A percentile compares a stretch with the other conserved stretches of the same genome.
phyloP scores from a whole-genome alignment of 2,329 filamentous ascomycete genomes.

The Tolypocladium tundrense region DNA sequence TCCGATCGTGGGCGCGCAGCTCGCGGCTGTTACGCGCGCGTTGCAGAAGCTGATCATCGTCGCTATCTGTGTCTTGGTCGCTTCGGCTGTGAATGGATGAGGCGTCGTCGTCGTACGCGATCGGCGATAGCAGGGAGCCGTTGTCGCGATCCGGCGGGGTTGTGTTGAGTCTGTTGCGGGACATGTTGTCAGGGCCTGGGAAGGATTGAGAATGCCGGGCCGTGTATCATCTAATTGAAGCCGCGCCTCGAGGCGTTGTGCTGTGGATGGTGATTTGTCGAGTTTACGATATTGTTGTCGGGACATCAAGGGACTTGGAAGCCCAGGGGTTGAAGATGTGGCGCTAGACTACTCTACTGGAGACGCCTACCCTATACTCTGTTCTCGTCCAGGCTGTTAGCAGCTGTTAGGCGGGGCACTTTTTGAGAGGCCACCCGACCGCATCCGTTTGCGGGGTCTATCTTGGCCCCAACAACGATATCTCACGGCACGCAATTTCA shows the following conservation, averaged over 20 bases:
- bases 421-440: too few species aligned
- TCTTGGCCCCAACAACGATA: too few species aligned
- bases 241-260: neutral
- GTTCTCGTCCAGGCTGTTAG: too few species aligned
- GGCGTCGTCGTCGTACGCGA: constrained; percentile 59
- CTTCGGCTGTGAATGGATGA: constrained; percentile 54
- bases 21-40: constrained; percentile 60
- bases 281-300: neutral
- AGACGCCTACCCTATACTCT: too few species aligned
- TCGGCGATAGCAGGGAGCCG: constrained; percentile 49
- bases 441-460: too few species aligned
- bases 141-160: constrained; percentile 15
- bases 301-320: neutral
- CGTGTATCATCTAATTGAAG: neutral
- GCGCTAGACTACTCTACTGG: neutral
- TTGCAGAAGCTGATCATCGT: constrained; percentile 60
- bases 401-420: too few species aligned
- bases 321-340: neutral
- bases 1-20: constrained; percentile 57
- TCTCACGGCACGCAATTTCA: too few species aligned
- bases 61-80: constrained; percentile 67
- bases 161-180: constrained; percentile 10
- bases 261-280: neutral
- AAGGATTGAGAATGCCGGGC: neutral
- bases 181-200: neutral